Evolutionary conservation across 78 protist species (phyloP).

Genomic region (Dictyostelium citrinum): DNA sequence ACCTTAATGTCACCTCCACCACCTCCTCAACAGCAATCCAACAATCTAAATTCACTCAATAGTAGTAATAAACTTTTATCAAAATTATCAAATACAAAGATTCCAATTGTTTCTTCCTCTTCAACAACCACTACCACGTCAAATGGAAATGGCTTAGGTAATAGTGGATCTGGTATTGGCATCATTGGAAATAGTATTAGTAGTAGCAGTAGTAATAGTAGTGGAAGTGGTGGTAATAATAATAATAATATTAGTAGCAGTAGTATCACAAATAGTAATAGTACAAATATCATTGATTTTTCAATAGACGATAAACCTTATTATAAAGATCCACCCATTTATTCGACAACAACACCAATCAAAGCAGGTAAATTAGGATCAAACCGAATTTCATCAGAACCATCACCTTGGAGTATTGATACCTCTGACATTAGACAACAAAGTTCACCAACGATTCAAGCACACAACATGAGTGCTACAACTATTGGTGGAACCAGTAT

Average conservation of each 20-base stretch:
- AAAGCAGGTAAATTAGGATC: not conserved
- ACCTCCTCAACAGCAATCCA: not conserved
- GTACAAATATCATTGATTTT: not conserved
- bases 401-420: constrained; percentile 34
- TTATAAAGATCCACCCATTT: constrained; percentile 40
- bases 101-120: not conserved
- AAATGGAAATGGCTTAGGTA: not conserved
- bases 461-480: not conserved
- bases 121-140: not conserved
- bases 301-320: constrained; percentile 31
- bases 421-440: constrained; percentile 20
- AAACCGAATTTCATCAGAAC: not conserved
- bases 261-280: not conserved
- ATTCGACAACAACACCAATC: not conserved
- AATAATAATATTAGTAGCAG: not conserved
- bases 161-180: not conserved
- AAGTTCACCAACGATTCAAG: constrained; percentile 14
- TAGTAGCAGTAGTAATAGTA: not conserved
- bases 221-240: not conserved
- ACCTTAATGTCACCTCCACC: not conserved
- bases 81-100: not conserved
- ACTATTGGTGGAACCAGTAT: not conserved
- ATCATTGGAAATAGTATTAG: not conserved
- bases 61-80: not conserved
- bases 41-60: not conserved